These are phyloP conservation scores for Dactylella cylindrospora DNA, from an alignment of 2,329 filamentous ascomycete species.

Conservation along the genomic window DNA sequence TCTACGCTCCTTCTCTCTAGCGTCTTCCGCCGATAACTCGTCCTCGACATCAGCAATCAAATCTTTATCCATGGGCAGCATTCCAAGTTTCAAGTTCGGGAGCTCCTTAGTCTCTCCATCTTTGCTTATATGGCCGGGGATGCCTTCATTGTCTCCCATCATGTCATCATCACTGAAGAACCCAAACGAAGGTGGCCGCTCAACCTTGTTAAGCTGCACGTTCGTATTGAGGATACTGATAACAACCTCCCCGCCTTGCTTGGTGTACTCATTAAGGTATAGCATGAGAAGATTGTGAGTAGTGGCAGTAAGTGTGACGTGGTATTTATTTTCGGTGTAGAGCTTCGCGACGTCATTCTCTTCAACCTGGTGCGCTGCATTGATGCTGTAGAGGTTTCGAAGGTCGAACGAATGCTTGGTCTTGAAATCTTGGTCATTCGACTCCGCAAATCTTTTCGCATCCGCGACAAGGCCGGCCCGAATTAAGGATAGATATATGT, in stretches of 20 bases:
- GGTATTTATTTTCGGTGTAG: conserved; percentile 84
- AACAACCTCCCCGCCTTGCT: conserved; percentile 76
- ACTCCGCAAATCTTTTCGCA: conserved; percentile 69
- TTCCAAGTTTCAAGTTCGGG: conserved; percentile 72
- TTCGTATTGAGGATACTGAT: conserved; percentile 69
- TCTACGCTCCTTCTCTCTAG: conserved; percentile 51
- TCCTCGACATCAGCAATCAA: conserved; percentile 81
- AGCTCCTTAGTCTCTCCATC: conserved; percentile 63
- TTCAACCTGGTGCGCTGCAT: conserved; percentile 72
- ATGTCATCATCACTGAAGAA: conserved; percentile 59
- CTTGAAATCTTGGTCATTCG: conserved; percentile 65
- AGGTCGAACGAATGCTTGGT: conserved; percentile 78
- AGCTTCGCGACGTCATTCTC: conserved; percentile 76
- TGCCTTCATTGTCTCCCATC: conserved; percentile 68
- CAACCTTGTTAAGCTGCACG: conserved; percentile 62
- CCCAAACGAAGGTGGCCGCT: conserved; percentile 55
- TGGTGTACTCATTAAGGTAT: conserved; percentile 83
- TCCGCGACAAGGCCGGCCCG: conserved; percentile 70
- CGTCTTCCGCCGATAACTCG: conserved; percentile 82
- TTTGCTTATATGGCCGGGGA: conserved; percentile 67
- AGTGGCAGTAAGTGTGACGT: conserved; percentile 82
- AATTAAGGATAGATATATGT: conserved; percentile 82
- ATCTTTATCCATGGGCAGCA: conserved; percentile 78
- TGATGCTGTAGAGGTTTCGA: conserved; percentile 70
- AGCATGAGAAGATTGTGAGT: conserved; percentile 80